A percentile compares a stretch with the other conserved stretches of the same genome.
These are phyloP conservation scores for Aspergillus clavatus DNA, from an alignment of 2,329 filamentous ascomycete species.

Conservation along the genomic window DNA sequence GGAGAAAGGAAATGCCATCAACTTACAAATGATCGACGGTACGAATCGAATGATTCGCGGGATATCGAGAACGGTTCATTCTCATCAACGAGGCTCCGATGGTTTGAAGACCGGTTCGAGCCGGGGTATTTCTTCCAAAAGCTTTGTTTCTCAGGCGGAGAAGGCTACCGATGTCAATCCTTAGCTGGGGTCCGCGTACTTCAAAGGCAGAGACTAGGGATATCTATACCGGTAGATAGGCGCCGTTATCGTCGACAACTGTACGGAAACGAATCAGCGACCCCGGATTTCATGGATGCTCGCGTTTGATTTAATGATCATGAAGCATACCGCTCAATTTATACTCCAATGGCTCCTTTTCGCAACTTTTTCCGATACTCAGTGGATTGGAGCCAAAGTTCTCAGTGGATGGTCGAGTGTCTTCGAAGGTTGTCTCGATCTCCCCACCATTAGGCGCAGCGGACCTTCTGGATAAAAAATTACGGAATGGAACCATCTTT, in stretches of 20 bases:
- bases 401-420: constrained; percentile 42
- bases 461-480: constrained; percentile 62
- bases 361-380: constrained; percentile 57
- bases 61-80: constrained; percentile 95
- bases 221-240: constrained; percentile 75
- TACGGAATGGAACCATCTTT: constrained; percentile 64
- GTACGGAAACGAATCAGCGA: constrained; percentile 27
- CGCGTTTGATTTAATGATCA: not conserved
- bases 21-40: constrained; percentile 88
- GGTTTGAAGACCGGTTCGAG: constrained; percentile 50
- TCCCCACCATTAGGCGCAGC: constrained; percentile 38
- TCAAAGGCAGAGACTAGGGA: not conserved
- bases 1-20: constrained; percentile 5
- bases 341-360: constrained; percentile 68
- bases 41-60: constrained; percentile 94
- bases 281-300: not conserved
- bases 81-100: constrained; percentile 65
- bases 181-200: constrained; percentile 2
- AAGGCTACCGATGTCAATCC: constrained; percentile 55
- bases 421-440: constrained; percentile 50
- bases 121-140: constrained; percentile 62
- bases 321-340: constrained; percentile 67
- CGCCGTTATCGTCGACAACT: constrained; percentile 95
- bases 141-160: constrained; percentile 75
- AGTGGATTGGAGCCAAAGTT: constrained; percentile 45